Percentiles rank a stretch among this genome's conserved stretches.
Evolutionary conservation across 23 red algal species (phyloP).

Genomic region (Agarophyton chilense): DNA sequence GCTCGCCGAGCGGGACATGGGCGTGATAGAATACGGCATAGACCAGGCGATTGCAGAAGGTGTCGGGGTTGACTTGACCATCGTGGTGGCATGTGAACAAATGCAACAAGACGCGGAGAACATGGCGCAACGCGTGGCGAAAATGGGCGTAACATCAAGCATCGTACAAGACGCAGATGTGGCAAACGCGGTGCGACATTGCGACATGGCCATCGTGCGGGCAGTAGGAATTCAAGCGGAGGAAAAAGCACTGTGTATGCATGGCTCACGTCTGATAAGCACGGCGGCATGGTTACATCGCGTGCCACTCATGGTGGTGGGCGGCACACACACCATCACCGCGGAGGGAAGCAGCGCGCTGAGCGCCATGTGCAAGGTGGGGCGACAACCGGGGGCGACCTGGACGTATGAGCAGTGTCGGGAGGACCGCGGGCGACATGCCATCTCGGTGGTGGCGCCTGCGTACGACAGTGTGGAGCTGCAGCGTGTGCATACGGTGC

Average conservation of each 20-base stretch:
- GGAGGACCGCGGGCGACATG: conserved; percentile 26
- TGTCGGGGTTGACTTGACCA: conserved; percentile 7
- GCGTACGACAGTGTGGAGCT: conserved; percentile 48
- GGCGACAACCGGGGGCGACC: conserved; percentile 4
- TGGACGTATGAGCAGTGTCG: conserved; percentile 48
- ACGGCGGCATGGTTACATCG: conserved; percentile 22
- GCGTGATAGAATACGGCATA: conserved; percentile 27
- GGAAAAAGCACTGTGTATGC: conserved; percentile 29
- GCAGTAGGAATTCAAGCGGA: conserved; percentile 35
- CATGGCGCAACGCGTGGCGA: conserved; percentile 9
- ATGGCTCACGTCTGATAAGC: conserved; percentile 17
- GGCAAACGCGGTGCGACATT: neutral
- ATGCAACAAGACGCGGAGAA: neutral
- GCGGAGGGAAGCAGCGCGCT: conserved; percentile 28
- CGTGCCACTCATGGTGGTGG: conserved; percentile 29
- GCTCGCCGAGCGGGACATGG: conserved; percentile 3
- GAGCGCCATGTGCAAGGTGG: neutral
- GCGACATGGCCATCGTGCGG: conserved; percentile 35
- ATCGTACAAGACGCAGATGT: conserved; percentile 14
- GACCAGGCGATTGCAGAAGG: conserved; percentile 24
- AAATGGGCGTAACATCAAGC: neutral
- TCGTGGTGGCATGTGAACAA: conserved; percentile 23
- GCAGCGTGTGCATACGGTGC: conserved; percentile 29
- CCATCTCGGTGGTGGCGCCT: conserved; percentile 22
- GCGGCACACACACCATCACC: conserved; percentile 3